These are phyloP conservation scores for Auricularia heimuer DNA, from an alignment of 768 basidiomycete species.

Conservation along the genomic window DNA sequence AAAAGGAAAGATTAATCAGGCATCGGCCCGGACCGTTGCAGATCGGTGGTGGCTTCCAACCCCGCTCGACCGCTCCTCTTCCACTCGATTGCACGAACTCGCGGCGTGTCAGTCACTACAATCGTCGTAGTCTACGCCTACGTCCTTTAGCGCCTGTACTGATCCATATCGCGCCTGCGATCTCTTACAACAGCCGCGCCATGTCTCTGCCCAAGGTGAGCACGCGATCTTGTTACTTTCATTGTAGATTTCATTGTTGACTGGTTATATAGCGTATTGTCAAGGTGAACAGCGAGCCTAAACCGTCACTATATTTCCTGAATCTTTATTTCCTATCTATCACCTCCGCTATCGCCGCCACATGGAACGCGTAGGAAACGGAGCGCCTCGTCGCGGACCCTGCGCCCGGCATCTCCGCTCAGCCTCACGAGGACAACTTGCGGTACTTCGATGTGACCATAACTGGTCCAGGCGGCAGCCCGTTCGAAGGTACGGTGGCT, in stretches of 20 bases:
- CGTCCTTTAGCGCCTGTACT: neutral
- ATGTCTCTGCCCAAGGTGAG: slow-evolving; percentile 50
- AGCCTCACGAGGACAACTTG: slow-evolving; percentile 93
- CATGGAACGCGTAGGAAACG: slow-evolving; percentile 63
- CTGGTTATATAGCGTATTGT: slow-evolving; percentile 34
- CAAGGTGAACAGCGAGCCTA: slow-evolving; percentile 27
- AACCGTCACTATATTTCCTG: slow-evolving; percentile 1
- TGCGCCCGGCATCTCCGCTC: slow-evolving; percentile 92
- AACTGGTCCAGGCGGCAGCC: slow-evolving; percentile 87
- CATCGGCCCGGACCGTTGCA: no score
- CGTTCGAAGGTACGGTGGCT: slow-evolving; percentile 64
- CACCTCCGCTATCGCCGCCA: slow-evolving; percentile 7
- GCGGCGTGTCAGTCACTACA: neutral
- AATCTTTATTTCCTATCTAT: slow-evolving; percentile 7
- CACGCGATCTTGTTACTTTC: neutral
- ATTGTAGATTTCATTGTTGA: neutral
- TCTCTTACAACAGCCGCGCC: slow-evolving; percentile 3
- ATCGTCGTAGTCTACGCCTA: neutral
- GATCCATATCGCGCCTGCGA: neutral
- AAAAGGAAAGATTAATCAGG: no score
- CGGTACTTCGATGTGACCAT: slow-evolving; percentile 98
- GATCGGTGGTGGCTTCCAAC: no score
- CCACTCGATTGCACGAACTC: neutral
- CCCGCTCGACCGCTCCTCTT: no score
- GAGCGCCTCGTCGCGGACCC: slow-evolving; percentile 94